A percentile compares a stretch with the other conserved stretches of the same genome.
Conservation (phyloP, 768 basidiomycete species). For the Fomitopsis pulvina region DNA sequence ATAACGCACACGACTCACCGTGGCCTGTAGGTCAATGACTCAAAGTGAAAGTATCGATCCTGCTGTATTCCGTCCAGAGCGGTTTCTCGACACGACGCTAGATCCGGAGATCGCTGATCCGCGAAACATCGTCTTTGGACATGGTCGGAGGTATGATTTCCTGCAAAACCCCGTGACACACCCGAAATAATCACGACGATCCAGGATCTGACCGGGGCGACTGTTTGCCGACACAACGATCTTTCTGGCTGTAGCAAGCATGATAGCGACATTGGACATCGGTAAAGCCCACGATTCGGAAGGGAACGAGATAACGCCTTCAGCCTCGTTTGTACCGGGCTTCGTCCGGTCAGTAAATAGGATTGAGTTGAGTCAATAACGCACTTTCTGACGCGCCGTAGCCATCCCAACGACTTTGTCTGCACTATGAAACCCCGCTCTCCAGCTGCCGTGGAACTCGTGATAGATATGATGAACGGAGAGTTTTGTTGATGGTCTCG, state of each 20-base stretch:
- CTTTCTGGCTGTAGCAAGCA: constrained; percentile 37
- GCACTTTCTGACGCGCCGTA: neutral
- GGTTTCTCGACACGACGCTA: constrained; percentile 3
- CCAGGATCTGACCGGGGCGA: constrained; percentile 42
- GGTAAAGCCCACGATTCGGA: constrained; percentile 32
- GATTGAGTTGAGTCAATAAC: neutral
- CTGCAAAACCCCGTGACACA: neutral
- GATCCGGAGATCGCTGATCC: constrained; percentile 2
- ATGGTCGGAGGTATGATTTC: constrained; percentile 3
- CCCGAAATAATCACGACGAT: neutral
- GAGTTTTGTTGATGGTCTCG: too few species aligned
- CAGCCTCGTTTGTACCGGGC: neutral
- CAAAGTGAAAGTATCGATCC: constrained; percentile 13
- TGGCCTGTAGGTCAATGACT: constrained; percentile 12
- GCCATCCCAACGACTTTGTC: neutral
- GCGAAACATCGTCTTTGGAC: constrained; percentile 4
- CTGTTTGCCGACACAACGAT: constrained; percentile 41
- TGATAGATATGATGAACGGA: too few species aligned
- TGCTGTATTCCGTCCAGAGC: constrained; percentile 15
- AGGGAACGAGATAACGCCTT: constrained; percentile 32
- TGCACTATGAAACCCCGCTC: neutral
- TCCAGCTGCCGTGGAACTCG: neutral
- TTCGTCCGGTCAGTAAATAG: neutral
- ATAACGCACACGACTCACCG: neutral
- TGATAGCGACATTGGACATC: constrained; percentile 41